phyloP scores from a whole-genome alignment of 2,329 filamentous ascomycete genomes.

The Fusarium kyushuense region DNA sequence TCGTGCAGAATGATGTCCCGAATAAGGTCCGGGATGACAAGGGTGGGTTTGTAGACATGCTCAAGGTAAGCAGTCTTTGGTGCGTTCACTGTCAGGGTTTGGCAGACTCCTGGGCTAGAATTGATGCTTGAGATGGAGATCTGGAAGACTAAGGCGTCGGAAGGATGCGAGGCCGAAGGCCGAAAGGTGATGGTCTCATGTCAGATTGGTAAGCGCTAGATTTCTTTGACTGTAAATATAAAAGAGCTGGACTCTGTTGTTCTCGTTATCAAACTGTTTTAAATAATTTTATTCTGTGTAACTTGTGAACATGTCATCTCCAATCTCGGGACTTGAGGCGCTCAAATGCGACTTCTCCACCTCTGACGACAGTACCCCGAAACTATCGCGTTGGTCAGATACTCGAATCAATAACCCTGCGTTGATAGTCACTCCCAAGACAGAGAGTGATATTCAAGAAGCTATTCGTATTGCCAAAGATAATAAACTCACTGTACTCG shows the following conservation, averaged over 20 bases:
- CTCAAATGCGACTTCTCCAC: slow-evolving; percentile 21
- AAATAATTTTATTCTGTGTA: fast-evolving
- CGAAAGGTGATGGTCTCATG: not conserved
- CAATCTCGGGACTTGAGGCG: not conserved
- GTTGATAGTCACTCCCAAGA: slow-evolving; percentile 47
- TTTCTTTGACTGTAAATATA: not conserved
- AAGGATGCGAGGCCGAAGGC: not conserved
- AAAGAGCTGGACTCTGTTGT: not conserved
- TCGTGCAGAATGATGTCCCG: slow-evolving; percentile 12
- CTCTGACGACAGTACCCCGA: not conserved
- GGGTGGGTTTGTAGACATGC: slow-evolving; percentile 34
- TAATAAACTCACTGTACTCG: slow-evolving; percentile 49
- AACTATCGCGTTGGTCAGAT: slow-evolving; percentile 51
- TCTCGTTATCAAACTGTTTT: not conserved
- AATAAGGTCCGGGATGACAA: slow-evolving; percentile 13
- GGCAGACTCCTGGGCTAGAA: slow-evolving; percentile 31
- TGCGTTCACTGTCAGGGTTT: slow-evolving; percentile 27
- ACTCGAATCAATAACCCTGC: slow-evolving; percentile 43
- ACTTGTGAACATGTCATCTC: slow-evolving; percentile 17
- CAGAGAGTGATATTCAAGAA: slow-evolving; percentile 47
- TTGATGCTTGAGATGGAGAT: not conserved
- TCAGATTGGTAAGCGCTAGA: slow-evolving; percentile 33
- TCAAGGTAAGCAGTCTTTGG: slow-evolving; percentile 35
- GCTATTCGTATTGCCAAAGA: slow-evolving; percentile 46
- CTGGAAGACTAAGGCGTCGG: not conserved